Conservation (phyloP, 148 eudicot species). For the Camellia japonica region DNA sequence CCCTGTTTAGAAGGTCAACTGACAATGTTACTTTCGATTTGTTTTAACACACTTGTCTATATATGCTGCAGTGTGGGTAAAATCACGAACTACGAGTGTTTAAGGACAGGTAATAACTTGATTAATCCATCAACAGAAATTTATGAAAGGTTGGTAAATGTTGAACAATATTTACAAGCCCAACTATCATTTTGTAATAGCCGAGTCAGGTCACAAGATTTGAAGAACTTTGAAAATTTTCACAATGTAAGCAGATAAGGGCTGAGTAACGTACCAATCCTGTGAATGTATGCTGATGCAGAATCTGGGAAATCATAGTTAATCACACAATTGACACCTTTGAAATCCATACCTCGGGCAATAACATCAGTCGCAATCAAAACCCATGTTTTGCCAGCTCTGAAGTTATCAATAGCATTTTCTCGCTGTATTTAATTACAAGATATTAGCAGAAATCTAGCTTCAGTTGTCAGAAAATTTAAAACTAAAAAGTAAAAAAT, state of each 20-base stretch:
- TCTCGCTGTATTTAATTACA: conserved; percentile 59
- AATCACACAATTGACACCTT: conserved; percentile 91
- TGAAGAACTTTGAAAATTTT: neutral
- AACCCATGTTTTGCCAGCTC: conserved; percentile 98
- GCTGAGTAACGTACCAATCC: conserved; percentile 63
- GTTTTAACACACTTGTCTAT: too few relatives aligned
- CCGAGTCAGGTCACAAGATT: neutral
- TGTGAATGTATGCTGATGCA: conserved; percentile 84
- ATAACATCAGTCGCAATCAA: conserved; percentile 91
- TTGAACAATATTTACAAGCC: neutral
- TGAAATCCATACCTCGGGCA: conserved; percentile 99
- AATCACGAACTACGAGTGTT: too few relatives aligned
- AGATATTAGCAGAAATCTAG: conserved; percentile 1
- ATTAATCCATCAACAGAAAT: neutral
- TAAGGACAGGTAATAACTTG: neutral
- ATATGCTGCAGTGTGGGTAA: too few relatives aligned
- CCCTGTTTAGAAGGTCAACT: conserved; percentile 37
- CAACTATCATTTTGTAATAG: neutral
- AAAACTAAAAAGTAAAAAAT: neutral
- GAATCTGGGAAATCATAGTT: conserved; percentile 98
- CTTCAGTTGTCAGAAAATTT: neutral
- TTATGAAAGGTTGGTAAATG: neutral
- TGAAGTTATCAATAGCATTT: conserved; percentile 80
- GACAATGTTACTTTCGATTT: neutral
- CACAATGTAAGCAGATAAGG: neutral